phyloP scores from a whole-genome alignment of 768 basidiomycete genomes.

The Termitomyces heimii region DNA sequence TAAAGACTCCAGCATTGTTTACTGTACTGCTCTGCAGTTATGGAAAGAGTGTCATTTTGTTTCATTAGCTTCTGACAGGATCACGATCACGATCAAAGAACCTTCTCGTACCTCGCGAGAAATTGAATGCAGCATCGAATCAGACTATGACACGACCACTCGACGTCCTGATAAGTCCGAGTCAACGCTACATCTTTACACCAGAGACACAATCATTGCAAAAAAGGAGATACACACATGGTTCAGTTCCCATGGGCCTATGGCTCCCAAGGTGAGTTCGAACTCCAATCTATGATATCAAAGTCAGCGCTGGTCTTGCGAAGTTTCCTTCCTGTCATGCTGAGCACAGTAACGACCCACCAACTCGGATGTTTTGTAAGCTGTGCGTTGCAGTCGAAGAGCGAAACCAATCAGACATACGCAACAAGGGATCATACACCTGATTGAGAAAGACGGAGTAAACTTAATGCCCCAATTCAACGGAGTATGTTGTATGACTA shows the following conservation, averaged over 20 bases:
- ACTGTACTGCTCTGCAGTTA: too few species aligned
- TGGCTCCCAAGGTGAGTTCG: not conserved
- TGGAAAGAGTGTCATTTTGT: too few species aligned
- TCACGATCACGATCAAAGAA: not conserved
- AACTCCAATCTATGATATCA: not conserved
- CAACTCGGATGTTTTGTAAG: not conserved
- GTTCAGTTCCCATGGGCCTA: not conserved
- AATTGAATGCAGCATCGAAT: not conserved
- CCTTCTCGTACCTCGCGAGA: not conserved
- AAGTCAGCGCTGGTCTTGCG: not conserved
- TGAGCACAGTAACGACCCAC: not conserved
- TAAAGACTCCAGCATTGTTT: not conserved
- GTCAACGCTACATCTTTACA: not conserved
- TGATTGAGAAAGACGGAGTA: not conserved
- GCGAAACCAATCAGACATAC: not conserved
- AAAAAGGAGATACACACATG: not conserved
- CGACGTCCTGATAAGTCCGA: not conserved
- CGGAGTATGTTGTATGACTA: not conserved
- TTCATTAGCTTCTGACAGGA: not conserved
- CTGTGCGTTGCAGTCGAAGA: not conserved
- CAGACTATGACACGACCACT: not conserved
- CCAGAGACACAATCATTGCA: not conserved
- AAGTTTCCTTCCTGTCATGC: not conserved
- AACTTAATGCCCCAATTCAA: not conserved
- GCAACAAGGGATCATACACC: not conserved